These are phyloP conservation scores for Forsythia suspensa DNA, from an alignment of 257 asterid genomes.

Conservation along the genomic window DNA sequence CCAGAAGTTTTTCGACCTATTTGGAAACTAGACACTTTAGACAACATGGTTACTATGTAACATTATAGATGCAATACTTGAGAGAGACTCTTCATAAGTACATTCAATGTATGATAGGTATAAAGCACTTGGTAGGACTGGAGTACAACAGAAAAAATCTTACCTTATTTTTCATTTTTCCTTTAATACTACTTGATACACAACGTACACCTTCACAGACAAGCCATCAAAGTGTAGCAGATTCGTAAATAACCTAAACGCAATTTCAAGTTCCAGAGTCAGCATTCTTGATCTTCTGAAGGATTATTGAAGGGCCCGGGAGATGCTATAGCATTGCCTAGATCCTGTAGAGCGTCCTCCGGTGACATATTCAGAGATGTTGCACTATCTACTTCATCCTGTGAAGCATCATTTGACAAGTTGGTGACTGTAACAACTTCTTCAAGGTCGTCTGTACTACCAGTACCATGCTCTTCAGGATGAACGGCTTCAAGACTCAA, in stretches of 20 bases:
- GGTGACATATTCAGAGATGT: conserved; percentile 2
- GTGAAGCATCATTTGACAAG: conserved; percentile 21
- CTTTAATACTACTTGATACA: neutral
- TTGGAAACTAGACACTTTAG: neutral
- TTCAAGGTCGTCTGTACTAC: conserved; percentile 11
- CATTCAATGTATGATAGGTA: neutral
- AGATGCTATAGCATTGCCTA: neutral
- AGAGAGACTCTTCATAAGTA: neutral
- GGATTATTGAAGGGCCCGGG: neutral
- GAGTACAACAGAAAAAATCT: neutral
- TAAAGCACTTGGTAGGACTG: neutral
- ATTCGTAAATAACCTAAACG: neutral
- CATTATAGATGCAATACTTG: neutral
- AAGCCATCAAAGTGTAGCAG: neutral
- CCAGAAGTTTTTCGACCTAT: neutral
- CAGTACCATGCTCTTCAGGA: conserved; percentile 16
- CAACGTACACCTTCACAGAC: neutral
- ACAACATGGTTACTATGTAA: neutral
- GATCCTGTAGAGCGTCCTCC: conserved; percentile 7
- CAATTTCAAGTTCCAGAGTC: neutral
- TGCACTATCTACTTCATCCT: conserved; percentile 1
- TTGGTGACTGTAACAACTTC: conserved; percentile 1
- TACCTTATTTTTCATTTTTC: neutral
- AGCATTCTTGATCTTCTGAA: conserved; percentile 8
- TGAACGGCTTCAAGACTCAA: conserved; percentile 19